Evolutionary conservation across 2,329 filamentous ascomycete genomes (phyloP), one percentile per base, ranked within the genome.

Genomic region (Colletotrichum liriopes): DNA sequence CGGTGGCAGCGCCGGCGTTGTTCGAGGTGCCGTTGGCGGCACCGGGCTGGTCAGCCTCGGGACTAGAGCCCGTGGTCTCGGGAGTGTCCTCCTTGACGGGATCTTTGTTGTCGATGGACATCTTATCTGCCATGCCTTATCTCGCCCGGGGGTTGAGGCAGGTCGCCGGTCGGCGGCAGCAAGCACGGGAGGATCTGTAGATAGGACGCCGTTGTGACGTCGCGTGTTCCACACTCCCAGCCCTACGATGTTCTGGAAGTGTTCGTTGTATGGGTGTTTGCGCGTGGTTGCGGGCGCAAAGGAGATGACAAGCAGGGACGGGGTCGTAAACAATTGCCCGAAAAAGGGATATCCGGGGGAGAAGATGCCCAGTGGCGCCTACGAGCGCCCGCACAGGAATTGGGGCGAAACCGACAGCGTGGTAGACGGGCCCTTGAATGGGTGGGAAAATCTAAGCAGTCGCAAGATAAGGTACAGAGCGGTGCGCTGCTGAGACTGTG

Each of bases 61-160:
- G 88, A 74, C 88, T 90, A 55, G 90, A 91, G 74, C 84, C 88
- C 78, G 86, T 83, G 66, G 90, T 92, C 73, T 91, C 90, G 72
- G 91, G 89, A 73, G 88, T 89, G 74, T 90, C 88, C 74, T 91
- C 88, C 80, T 88, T 86, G 77, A 82, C 81, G 67, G 82, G 83
- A 80, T 87, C 87, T 82, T 89, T 88, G 81, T 88, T 87, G 80
- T 92, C 89, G 81, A 92, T 89, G 76, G 90, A 91, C 90, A 92
- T 92, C 77, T 85, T 89, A 83, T 91, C 89, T 83, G 89, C 88
- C 89, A 92, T 92, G 81, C 85, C 86, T 85, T 81, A 79, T 74
- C 69, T 73, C 68, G 68, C 73, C 76, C 74, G 76, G 76, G 79
- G 76, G 77, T 79, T 80, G 76, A 68, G 65, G 69, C 58, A 69